Percentiles rank a stretch among this genome's conserved stretches.
phyloP scores from a whole-genome alignment of 345 rosid species.

The Linum lewisii region DNA sequence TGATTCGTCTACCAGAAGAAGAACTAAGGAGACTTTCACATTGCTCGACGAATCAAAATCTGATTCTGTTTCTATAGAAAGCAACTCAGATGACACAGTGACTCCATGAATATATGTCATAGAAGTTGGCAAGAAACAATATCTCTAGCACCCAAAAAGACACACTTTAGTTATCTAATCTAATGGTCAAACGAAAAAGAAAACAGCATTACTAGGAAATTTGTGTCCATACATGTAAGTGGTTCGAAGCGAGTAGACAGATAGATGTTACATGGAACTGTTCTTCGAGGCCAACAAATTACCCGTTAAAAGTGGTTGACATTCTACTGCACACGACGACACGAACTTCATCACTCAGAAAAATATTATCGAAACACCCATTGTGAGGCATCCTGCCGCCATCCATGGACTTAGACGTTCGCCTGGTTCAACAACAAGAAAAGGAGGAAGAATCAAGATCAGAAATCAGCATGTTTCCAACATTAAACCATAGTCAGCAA shows the following conservation, averaged over 20 bases:
- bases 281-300: too few relatives aligned
- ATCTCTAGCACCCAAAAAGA: too few relatives aligned
- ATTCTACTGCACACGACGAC: not conserved
- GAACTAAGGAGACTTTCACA: too few relatives aligned
- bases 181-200: not conserved
- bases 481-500: not conserved
- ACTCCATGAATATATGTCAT: too few relatives aligned
- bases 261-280: too few relatives aligned
- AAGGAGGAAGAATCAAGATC: not conserved
- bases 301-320: not conserved
- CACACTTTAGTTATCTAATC: not conserved
- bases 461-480: not conserved
- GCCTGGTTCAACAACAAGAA: slow-evolving; percentile 27
- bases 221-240: not conserved
- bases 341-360: slow-evolving; percentile 30
- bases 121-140: too few relatives aligned
- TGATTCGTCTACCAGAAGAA: too few relatives aligned
- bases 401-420: slow-evolving; percentile 97
- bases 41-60: too few relatives aligned
- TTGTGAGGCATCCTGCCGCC: slow-evolving; percentile 75
- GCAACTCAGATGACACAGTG: too few relatives aligned
- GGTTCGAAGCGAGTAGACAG: not conserved
- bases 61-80: too few relatives aligned
- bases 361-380: slow-evolving; percentile 81
- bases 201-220: not conserved